Base-by-base conservation (phyloP, 2,329 filamentous ascomycete genomes). In the Scedosporium minutisporum region DNA sequence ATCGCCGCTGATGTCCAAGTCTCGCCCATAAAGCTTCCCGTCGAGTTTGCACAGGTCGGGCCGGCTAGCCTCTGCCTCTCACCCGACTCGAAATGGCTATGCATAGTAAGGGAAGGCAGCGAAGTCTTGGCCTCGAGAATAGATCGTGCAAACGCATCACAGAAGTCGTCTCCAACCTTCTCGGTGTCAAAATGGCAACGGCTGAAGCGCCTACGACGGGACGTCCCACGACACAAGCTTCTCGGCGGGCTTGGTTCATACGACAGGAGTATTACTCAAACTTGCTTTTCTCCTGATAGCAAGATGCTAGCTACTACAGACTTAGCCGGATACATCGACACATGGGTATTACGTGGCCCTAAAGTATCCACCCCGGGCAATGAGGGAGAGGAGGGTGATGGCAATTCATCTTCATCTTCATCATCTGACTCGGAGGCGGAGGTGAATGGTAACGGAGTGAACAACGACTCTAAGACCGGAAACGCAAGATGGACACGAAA, bases 321-420 rank as follows among this genome's bases (percentile, higher is more conserved):
- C 72, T 75, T 97, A 61, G 87, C 89, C 53, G 95, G 95, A 53
- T 91, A 87, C 73, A 80, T 97, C 38, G 93, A 97, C 71, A 91
- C 88, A 18, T 99, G 93, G 90, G 77, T 91, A 1, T 75, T 96
- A 62, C 81, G 85, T 69, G 75, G 76, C 62, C 72, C 72, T 7
- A 66, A 65, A 3, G 68, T 72, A 27, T 62, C 65, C 16, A 57
- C 67, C 59, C 66, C 71, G 63, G 71, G 75, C 61, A 71, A 73
- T 38, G 65, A 67, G 7, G 67, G 72, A 21, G 70, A 71, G 27
- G 61, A 69, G 51, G 68, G 75, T 71, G 72, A 76, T 65, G 69
- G 67, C 63, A 70, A 71, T 57, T 72, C 69, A 6, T 69, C 73
- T 16, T 74, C 74, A 29, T 78, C 77, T 38, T 38, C 33, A 60